phyloP scores from a whole-genome alignment of 1,284 basidiomycete species.

The Cryptococcus floricola region DNA sequence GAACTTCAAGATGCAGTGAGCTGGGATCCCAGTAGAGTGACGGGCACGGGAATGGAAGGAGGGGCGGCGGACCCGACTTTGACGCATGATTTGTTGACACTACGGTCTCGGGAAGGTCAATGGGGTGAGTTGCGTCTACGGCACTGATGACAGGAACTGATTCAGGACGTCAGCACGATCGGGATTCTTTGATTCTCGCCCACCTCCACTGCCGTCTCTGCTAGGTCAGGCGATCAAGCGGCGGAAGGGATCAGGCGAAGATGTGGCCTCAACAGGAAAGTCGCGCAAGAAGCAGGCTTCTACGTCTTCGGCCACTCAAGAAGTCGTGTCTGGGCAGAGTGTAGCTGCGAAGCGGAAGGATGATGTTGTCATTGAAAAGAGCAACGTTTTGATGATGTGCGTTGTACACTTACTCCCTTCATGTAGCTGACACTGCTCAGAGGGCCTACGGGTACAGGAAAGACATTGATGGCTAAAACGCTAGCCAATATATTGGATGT shows the following conservation, averaged over 20 bases:
- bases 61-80: constrained; percentile 38
- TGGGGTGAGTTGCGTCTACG: constrained; percentile 39
- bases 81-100: constrained; percentile 30
- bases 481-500: constrained; percentile 82
- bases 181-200: constrained; percentile 49
- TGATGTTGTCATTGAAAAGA: constrained; percentile 70
- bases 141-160: background rate
- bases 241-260: constrained; percentile 2
- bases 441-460: constrained; percentile 58
- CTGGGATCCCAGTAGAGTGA: constrained; percentile 24
- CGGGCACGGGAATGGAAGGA: constrained; percentile 19
- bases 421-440: constrained; percentile 18
- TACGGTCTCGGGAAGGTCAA: constrained; percentile 30
- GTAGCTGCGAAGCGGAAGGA: constrained; percentile 5
- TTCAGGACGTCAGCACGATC: constrained; percentile 32
- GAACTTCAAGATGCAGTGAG: background rate
- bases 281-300: background rate
- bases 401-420: constrained; percentile 25
- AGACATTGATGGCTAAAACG: constrained; percentile 80
- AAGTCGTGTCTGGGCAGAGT: background rate
- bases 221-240: constrained; percentile 21
- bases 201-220: constrained; percentile 51
- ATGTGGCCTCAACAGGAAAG: background rate
- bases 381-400: constrained; percentile 83
- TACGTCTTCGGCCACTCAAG: background rate